Conservation (phyloP, 2,329 filamentous ascomycete species). For the Pestalotiopsis sp. region DNA sequence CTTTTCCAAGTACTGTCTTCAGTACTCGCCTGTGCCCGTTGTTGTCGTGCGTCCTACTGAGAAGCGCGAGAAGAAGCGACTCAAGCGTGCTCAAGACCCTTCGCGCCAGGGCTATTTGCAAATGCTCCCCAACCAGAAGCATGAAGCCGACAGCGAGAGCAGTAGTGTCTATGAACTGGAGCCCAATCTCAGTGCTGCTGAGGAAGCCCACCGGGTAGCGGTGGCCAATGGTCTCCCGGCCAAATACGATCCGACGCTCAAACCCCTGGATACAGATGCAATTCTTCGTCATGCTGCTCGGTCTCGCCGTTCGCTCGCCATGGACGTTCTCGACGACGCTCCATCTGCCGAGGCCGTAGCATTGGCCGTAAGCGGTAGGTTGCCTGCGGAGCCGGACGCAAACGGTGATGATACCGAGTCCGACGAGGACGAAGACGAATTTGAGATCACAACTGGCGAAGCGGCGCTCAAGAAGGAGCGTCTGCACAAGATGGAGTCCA, state of each 20-base stretch:
- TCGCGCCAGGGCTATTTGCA: constrained; percentile 74
- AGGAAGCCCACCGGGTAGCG: constrained; percentile 67
- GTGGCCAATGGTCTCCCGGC: constrained; percentile 65
- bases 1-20: constrained; percentile 92
- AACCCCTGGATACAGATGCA: constrained; percentile 46
- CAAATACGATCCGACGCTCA: constrained; percentile 65
- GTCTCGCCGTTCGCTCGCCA: constrained; percentile 16
- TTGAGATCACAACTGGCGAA: constrained; percentile 40
- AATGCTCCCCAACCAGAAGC: constrained; percentile 67
- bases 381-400: constrained; percentile 37
- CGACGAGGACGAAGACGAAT: constrained; percentile 43
- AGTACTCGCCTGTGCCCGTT: constrained; percentile 90
- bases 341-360: constrained; percentile 24
- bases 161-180: constrained; percentile 58
- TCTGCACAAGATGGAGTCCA: constrained; percentile 31
- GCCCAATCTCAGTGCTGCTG: constrained; percentile 56
- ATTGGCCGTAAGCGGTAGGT: constrained; percentile 34
- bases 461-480: constrained; percentile 46
- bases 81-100: constrained; percentile 79
- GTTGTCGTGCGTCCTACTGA: constrained; percentile 88
- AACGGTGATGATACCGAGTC: constrained; percentile 36
- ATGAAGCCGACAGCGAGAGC: constrained; percentile 60
- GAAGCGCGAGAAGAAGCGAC: constrained; percentile 88
- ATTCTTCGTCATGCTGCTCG: constrained; percentile 25
- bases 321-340: constrained; percentile 8